Evolutionary conservation across 164 flowering plant genomes (phyloP).

Genomic region (Santalum album): DNA sequence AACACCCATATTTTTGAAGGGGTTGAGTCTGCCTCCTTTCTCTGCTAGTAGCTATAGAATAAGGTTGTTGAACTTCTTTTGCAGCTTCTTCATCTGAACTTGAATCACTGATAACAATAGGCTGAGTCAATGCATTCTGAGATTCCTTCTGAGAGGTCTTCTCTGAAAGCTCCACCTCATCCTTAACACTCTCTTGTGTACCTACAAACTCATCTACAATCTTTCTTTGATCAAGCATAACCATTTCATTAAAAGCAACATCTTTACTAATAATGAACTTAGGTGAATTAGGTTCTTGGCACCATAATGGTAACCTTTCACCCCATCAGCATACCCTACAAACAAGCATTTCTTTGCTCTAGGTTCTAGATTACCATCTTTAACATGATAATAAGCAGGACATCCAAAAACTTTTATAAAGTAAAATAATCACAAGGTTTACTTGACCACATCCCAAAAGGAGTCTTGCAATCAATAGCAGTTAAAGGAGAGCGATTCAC

Average conservation of each 20-base stretch:
- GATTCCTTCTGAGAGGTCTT: no score
- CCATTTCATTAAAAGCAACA: neutral
- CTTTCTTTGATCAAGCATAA: neutral
- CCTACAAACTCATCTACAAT: neutral
- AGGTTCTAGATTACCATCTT: neutral
- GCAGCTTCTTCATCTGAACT: no score
- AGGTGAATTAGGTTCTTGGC: neutral
- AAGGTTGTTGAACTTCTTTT: neutral
- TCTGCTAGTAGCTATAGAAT: neutral
- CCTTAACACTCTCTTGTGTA: neutral
- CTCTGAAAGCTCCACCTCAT: constrained; percentile 1
- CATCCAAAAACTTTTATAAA: neutral
- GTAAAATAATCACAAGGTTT: neutral
- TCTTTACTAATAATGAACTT: neutral
- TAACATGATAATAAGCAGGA: neutral
- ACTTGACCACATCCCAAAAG: neutral
- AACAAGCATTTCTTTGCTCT: neutral
- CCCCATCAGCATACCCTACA: no score
- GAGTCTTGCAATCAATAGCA: neutral
- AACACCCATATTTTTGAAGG: neutral
- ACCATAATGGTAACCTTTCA: neutral
- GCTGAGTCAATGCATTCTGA: no score
- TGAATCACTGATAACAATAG: no score
- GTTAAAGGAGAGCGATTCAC: neutral
- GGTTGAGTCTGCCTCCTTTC: neutral